Evolutionary conservation across 108 stramenopile species (phyloP), one percentile per base, ranked within the genome.

Genomic region (Cyclotella kingstonii): DNA sequence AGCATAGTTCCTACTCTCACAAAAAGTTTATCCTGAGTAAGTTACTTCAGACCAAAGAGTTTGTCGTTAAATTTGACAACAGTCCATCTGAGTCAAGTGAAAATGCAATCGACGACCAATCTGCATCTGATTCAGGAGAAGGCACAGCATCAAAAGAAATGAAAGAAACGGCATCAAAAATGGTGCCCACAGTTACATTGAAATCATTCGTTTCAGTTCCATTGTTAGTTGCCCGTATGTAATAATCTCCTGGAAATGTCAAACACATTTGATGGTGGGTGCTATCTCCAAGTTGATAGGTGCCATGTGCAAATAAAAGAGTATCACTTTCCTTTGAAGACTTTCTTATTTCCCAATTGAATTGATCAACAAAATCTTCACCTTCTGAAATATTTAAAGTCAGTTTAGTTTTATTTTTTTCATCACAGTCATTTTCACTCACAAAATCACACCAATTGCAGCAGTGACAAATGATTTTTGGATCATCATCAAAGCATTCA

Each of bases 361-460:
- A 11, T 14, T 14, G 5, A 14, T 18, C 5, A 18, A 18, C 19
- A n/a, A n/a, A n/a, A 44, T 12, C 5, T 5, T 44, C 5, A 44
- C 43, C 60, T 25, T 18, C 46, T 19, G 5, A n/a, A 9, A 48
- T 36, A 31, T 61, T 18, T 10, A 61, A 47, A 21, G 3, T 17
- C 3, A 46, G 21, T 7, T 12, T 14, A 9, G 9, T 14, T 48
- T 46, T 46, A 33, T 8, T 7, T 5, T 31, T 21, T 10, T 15
- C 40, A 28, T 61, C 18, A 28, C 60, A 61, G 8, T 46, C 60
- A 4, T 4, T 22, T 5, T 53, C 52, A 27, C 29, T 48, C 29
- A 61, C 60, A 61, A 48, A 47, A 2, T 44, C 48, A 40, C 57
- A 58, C 6, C 54, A 31, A 4, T 21, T 15, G 18, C 54, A 56